These are phyloP conservation scores for Alternaria ethzedia DNA, from an alignment of 2,329 filamentous ascomycete genomes.

Conservation along the genomic window DNA sequence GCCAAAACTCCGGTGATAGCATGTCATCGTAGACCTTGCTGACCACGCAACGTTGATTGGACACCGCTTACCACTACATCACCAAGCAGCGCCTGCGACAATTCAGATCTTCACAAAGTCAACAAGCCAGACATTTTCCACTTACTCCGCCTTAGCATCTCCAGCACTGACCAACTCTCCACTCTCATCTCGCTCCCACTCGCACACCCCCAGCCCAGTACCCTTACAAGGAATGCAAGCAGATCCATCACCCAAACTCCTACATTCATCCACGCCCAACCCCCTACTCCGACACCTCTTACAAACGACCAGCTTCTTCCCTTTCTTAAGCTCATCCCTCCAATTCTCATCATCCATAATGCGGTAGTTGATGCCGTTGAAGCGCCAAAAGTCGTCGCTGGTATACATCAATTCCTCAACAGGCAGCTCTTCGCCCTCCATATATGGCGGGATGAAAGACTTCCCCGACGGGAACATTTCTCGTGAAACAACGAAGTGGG, in stretches of 20 bases:
- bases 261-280: slow-evolving; percentile 15
- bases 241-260: slow-evolving; percentile 23
- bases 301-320: slow-evolving; percentile 17
- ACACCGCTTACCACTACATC: too few species aligned
- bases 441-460: slow-evolving; percentile 42
- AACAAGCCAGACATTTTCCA: not conserved
- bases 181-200: slow-evolving; percentile 10
- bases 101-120: not conserved
- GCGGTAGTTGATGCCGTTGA: slow-evolving; percentile 34
- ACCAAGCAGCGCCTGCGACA: not conserved
- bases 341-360: slow-evolving; percentile 33
- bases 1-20: not conserved
- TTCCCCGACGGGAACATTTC: slow-evolving; percentile 26
- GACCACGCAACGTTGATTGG: too few species aligned
- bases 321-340: slow-evolving; percentile 15
- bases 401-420: slow-evolving; percentile 37
- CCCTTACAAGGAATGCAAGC: slow-evolving; percentile 21
- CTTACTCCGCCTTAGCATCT: not conserved
- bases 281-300: slow-evolving; percentile 15
- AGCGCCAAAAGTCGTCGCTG: slow-evolving; percentile 35
- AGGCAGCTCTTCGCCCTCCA: slow-evolving; percentile 43
- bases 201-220: slow-evolving; percentile 8
- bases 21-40: not conserved
- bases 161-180: not conserved
- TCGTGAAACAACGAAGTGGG: slow-evolving; percentile 30